phyloP scores from a whole-genome alignment of 1,284 basidiomycete genomes.

The Microstroma glucosiphilum region DNA sequence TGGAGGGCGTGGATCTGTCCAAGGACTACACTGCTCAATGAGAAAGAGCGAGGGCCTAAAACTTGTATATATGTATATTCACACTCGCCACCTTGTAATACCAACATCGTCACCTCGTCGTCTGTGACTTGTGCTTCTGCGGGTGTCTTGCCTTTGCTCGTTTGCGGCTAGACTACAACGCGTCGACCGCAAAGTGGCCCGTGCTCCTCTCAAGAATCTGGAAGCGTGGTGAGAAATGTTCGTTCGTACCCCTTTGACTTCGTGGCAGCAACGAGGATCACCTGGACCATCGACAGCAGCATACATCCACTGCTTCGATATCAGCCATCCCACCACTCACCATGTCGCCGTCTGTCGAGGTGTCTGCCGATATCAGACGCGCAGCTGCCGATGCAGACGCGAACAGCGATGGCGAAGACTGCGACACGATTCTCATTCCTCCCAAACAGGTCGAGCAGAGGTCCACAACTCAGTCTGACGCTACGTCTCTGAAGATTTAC shows the following conservation, averaged over 20 bases:
- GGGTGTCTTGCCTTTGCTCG: not conserved
- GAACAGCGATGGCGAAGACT: not conserved
- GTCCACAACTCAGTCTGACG: not conserved
- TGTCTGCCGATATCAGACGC: too few relatives aligned
- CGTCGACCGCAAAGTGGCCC: not conserved
- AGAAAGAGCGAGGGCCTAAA: not conserved
- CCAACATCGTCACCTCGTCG: not conserved
- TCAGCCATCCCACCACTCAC: too few relatives aligned
- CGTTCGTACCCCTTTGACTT: too few relatives aligned
- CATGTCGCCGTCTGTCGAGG: too few relatives aligned
- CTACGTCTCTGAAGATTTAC: not conserved
- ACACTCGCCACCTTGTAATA: not conserved
- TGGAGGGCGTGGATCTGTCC: conserved; percentile 1
- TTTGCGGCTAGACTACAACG: not conserved
- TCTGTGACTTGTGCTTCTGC: not conserved
- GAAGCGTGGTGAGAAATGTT: too few relatives aligned
- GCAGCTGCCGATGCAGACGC: too few relatives aligned
- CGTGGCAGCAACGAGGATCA: too few relatives aligned
- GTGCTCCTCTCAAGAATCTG: too few relatives aligned
- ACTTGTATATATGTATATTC: not conserved
- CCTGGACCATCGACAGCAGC: too few relatives aligned
- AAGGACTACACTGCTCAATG: not conserved
- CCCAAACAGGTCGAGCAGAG: too few relatives aligned
- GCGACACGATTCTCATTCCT: not conserved
- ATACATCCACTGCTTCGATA: too few relatives aligned